Base-by-base conservation (phyloP, 129 eudicot species). In the Arctium minus region DNA sequence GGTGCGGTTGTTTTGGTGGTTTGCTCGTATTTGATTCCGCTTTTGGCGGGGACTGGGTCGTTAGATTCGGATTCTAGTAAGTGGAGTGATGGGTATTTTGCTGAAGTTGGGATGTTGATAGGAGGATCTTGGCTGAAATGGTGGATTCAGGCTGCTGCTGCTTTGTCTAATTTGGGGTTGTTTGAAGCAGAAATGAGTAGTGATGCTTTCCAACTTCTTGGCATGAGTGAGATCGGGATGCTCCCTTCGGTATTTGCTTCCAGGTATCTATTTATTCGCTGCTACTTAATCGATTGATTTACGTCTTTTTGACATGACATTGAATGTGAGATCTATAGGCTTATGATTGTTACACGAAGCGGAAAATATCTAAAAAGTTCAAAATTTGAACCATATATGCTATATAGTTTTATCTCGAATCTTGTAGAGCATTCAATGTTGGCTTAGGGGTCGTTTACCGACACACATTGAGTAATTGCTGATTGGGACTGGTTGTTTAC, bases 161-260 rank as follows among this genome's bases (percentile, higher is more conserved):
- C 98, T 3, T 85, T 92, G 96, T 94, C 98, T 38, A 94, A 94
- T 79, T 60, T 94, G 81, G 98, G 98, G 72, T 74, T 94, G 90
- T 94, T 92, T 83, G 96, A 92, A 77, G 98, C 96, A 64, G 98
- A 94, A 81, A 94, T 94, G 98, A 94, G 98, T 81, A 88, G 94
- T 62, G 97, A 92, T 88, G 87, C 96, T 39, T 94, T 88, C 78
- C 98, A 94, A 79, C 97, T 94, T 70, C 92, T 94, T 75, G 98
- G 98, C 13, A 94, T 94, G 98, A 89, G 97, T 80, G 96, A 94
- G 81, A 88, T 92, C 37, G 98, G 98, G 73, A 92, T 94, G 97
- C 88, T 94, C 11, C 97, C 98, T 70, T 76, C 92, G 37, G 62
- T 92, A 38, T 94, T 94, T 79, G 96, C 92, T 91, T 77, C 86